Percentiles rank a stretch among this genome's conserved stretches.
Evolutionary conservation across 2,329 filamentous ascomycete species (phyloP).

Genomic region (Aspergillus pseudoterreus): DNA sequence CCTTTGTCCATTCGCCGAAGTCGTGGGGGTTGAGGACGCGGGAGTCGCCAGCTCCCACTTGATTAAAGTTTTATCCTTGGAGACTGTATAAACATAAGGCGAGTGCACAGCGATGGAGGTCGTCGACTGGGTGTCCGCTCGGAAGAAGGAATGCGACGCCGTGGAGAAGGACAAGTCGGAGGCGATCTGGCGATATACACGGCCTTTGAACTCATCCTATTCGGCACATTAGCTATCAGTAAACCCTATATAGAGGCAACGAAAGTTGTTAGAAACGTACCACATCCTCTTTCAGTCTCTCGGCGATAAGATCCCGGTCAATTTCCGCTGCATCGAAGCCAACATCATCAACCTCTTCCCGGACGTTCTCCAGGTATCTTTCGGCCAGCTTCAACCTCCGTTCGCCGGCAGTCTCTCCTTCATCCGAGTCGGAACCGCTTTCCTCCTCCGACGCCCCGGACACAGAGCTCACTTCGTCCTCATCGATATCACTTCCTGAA

Average conservation of each 20-base stretch:
- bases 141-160: conserved; percentile 68
- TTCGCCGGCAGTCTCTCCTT: conserved; percentile 80
- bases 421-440: conserved; percentile 67
- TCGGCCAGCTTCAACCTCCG: conserved; percentile 83
- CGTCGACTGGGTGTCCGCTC: conserved; percentile 71
- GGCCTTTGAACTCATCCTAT: conserved; percentile 78
- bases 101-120: conserved; percentile 76
- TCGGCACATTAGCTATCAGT: conserved; percentile 13
- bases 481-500: conserved; percentile 75
- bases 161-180: conserved; percentile 65
- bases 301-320: conserved; percentile 86
- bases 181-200: conserved; percentile 78
- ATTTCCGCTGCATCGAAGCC: conserved; percentile 95
- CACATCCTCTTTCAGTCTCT: conserved; percentile 85
- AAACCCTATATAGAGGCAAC: not conserved
- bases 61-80: conserved; percentile 76
- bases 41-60: conserved; percentile 78
- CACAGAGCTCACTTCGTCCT: conserved; percentile 53
- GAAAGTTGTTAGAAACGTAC: conserved; percentile 37
- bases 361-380: conserved; percentile 86
- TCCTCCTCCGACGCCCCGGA: conserved; percentile 46
- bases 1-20: conserved; percentile 60
- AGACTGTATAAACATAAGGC: conserved; percentile 82
- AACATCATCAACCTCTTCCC: conserved; percentile 73
- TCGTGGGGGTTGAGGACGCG: conserved; percentile 20